Base-by-base conservation (phyloP, 495 filamentous ascomycete species). In the Apiosordaria backusii region DNA sequence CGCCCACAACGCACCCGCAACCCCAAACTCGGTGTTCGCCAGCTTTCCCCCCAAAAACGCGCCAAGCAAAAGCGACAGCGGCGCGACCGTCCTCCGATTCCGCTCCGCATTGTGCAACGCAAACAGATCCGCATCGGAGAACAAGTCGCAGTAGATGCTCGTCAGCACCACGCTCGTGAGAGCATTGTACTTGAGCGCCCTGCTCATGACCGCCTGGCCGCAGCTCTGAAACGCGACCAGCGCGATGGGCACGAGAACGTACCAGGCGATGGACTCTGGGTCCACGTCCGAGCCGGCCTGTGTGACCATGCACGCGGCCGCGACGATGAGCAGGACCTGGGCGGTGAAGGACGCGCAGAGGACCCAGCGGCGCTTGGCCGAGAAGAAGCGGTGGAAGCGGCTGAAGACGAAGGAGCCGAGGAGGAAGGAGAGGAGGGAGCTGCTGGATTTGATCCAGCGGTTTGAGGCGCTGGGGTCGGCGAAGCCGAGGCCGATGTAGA, bases 111-210 rank as follows among this genome's bases (percentile, higher is more conserved):
- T 86, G 4, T 75, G 70, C 26, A 79, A 54, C 1, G 78, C 75
- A 13, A 89, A 79, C 15, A 90, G 65, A 21, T 85, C 80, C 40
- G 79, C 79, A 62, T 90, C 85, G 7, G 86, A 87, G 71, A 90
- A 90, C 19, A 91, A 68, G 72, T 92, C 89, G 69, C 87, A 89
- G 75, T 90, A 90, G 60, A 87, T 83, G 67, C 86, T 89, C 21
- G 89, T 92, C 64, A 91, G 73, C 25, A 91, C 89, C 13, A 91
- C 88, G 70, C 86, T 89, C 0, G 88, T 89, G 15, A 92, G 71
- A 1, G 82, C 82, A 54, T 82, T 84, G 66, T 85, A 86, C 69
- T 84, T 78, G 67, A 92, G 75, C 10, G 85, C 88, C 4, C 89
- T 76, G 73, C 87, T 90, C 0, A 82, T 82, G n/a, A 91, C 84